Percentiles rank a stretch among this genome's conserved stretches.
Conservation (phyloP, 805 yeast genomes). For the Starmera pachycereana region DNA sequence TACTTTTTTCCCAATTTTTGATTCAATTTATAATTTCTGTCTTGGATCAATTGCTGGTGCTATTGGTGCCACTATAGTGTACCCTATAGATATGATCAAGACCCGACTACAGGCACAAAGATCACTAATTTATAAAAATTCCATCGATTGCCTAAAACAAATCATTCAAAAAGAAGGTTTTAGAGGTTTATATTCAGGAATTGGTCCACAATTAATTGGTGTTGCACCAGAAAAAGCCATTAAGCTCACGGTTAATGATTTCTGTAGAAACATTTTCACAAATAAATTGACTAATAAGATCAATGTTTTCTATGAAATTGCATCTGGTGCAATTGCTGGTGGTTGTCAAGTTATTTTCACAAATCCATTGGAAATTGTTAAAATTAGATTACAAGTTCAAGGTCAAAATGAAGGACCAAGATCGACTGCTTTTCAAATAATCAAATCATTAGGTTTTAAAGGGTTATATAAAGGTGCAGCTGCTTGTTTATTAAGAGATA, state of each 20-base stretch:
- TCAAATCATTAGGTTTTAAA: slow-evolving; percentile 65
- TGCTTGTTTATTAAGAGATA: slow-evolving; percentile 90
- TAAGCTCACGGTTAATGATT: slow-evolving; percentile 87
- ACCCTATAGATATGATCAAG: slow-evolving; percentile 92
- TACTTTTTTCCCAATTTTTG: slow-evolving; percentile 57
- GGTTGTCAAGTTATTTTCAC: slow-evolving; percentile 94
- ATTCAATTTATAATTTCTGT: slow-evolving; percentile 76
- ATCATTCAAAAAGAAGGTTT: slow-evolving; percentile 71
- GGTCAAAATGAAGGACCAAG: slow-evolving; percentile 44
- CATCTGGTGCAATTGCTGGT: slow-evolving; percentile 93
- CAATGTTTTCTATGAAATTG: slow-evolving; percentile 52
- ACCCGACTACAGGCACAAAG: slow-evolving; percentile 97
- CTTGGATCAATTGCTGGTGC: slow-evolving; percentile 96
- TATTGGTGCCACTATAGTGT: slow-evolving; percentile 95
- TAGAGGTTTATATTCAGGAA: slow-evolving; percentile 81
- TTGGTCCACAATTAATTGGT: slow-evolving; percentile 90
- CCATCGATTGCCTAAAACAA: slow-evolving; percentile 77
- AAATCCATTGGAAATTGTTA: slow-evolving; percentile 92
- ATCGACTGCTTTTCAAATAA: slow-evolving; percentile 57
- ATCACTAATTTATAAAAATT: slow-evolving; percentile 61
- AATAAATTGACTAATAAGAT: slow-evolving; percentile 36
- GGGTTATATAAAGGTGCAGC: slow-evolving; percentile 88
- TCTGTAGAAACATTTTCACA: slow-evolving; percentile 68
- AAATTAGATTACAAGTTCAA: slow-evolving; percentile 89
- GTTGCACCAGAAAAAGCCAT: slow-evolving; percentile 99